Evolutionary conservation across 2,329 filamentous ascomycete genomes (phyloP), one percentile per base, ranked within the genome.

Genomic region (Scedosporium dehoogii): DNA sequence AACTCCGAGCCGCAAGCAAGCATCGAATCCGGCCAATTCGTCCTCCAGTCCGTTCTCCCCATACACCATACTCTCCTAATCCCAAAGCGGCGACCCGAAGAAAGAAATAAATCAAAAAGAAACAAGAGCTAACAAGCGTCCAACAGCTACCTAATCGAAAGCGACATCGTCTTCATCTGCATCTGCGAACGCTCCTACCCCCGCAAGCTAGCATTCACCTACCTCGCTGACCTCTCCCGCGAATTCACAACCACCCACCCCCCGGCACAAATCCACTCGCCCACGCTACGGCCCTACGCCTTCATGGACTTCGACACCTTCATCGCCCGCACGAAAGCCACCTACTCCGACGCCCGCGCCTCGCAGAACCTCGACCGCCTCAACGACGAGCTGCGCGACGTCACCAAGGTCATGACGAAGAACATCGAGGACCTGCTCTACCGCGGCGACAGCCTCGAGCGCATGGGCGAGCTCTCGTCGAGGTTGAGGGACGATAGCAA

Each of bases 321-420:
- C 79, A 96, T 99, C 76, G 83, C 88, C 72, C 89, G 91, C 73
- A 96, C 92, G 48, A 94, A 93, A 77, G 89, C 92, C 69, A 92
- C 92, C 29, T 99, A 99, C 76, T 90, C 94, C 69, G 94, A 99
- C 75, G 86, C 89, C 62, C 87, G 94, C 67, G 94, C 94, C 16
- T 85, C 90, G 14, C 90, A 92, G 76, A 97, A 97, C 76, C 84
- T 99, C 63, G 91, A 96, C 75, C 92, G 93, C 77, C 81, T 99
- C 67, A 97, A 99, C 72, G 91, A 97, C 72, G 96, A 99, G 81
- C 84, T 99, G 67, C 89, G 92, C 74, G 94, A 97, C 76, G 96
- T 99, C 62, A 97, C 94, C 1, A 92, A 97, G 78, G 92, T 99
- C 72, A 99, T 99, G 96, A 97, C 92, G 62, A 97, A 97, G 85